Evolutionary conservation across 2,329 filamentous ascomycete species (phyloP).

Genomic region (Ceratocystis albifundus): DNA sequence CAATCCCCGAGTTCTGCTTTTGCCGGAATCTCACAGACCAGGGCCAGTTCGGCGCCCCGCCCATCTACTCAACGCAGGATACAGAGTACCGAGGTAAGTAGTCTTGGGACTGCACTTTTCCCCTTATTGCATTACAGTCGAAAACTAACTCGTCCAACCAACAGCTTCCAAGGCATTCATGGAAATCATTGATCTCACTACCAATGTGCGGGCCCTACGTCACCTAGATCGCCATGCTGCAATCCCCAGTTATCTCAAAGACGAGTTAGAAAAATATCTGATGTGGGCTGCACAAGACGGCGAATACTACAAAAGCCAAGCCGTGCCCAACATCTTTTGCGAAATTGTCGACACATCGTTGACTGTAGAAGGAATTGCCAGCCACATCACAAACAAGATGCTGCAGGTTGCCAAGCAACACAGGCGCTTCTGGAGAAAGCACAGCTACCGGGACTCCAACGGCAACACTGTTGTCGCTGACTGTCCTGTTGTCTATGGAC

Average conservation of each 20-base stretch:
- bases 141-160: not conserved
- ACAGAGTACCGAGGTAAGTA: slow-evolving; percentile 32
- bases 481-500: slow-evolving; percentile 35
- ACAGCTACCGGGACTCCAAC: not conserved
- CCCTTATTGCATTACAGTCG: not conserved
- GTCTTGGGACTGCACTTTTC: not conserved
- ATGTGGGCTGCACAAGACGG: slow-evolving; percentile 36
- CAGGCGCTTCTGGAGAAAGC: slow-evolving; percentile 30
- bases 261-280: slow-evolving; percentile 31
- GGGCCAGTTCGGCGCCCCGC: slow-evolving; percentile 28
- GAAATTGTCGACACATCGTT: slow-evolving; percentile 31
- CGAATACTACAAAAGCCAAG: slow-evolving; percentile 29
- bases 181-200: slow-evolving; percentile 34
- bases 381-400: slow-evolving; percentile 32
- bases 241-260: slow-evolving; percentile 30
- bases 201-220: slow-evolving; percentile 29
- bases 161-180: slow-evolving; percentile 34
- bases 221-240: slow-evolving; percentile 31
- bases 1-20: slow-evolving; percentile 33
- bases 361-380: slow-evolving; percentile 28
- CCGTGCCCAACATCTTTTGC: slow-evolving; percentile 33
- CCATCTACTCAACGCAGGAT: slow-evolving; percentile 32
- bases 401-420: slow-evolving; percentile 31
- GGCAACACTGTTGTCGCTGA: slow-evolving; percentile 22
- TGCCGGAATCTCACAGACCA: slow-evolving; percentile 24